Percentiles rank a stretch among this genome's conserved stretches.
These are phyloP conservation scores for Fagus crenata DNA, from an alignment of 306 rosid species.

Conservation along the genomic window DNA sequence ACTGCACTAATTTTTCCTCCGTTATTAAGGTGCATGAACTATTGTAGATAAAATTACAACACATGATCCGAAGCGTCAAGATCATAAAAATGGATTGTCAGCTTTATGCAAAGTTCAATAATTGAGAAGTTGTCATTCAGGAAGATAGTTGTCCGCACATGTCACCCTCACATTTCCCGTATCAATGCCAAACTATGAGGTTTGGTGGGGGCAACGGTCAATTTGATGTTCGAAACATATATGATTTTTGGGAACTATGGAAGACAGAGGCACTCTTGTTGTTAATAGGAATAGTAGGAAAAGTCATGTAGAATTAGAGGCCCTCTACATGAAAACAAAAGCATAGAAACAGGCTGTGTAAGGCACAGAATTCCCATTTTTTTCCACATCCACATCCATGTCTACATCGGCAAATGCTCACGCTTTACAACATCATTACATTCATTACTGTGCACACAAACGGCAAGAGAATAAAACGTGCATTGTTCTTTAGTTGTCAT, in stretches of 20 bases:
- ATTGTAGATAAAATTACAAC: neutral
- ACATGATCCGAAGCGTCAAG: neutral
- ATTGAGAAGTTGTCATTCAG: slow-evolving; percentile 27
- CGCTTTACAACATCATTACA: neutral
- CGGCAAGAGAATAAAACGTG: neutral
- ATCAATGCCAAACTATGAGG: slow-evolving; percentile 28
- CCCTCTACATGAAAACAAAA: neutral
- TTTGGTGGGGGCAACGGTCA: slow-evolving; percentile 42
- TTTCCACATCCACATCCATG: neutral
- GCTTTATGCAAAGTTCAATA: slow-evolving; percentile 40
- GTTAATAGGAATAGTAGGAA: neutral
- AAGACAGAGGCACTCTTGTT: neutral
- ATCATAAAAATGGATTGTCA: neutral
- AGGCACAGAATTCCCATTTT: neutral
- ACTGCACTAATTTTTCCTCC: too few relatives aligned
- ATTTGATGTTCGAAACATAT: slow-evolving; percentile 17
- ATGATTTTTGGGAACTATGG: neutral
- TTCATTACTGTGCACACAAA: neutral
- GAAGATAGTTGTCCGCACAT: slow-evolving; percentile 20
- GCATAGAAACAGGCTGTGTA: neutral
- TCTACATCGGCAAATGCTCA: neutral
- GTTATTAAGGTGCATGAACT: neutral
- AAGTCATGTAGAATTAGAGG: neutral
- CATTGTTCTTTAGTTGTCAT: too few relatives aligned
- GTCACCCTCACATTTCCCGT: slow-evolving; percentile 27